phyloP scores from a whole-genome alignment of 306 rosid genomes.

The Casuarina equisetifolia region DNA sequence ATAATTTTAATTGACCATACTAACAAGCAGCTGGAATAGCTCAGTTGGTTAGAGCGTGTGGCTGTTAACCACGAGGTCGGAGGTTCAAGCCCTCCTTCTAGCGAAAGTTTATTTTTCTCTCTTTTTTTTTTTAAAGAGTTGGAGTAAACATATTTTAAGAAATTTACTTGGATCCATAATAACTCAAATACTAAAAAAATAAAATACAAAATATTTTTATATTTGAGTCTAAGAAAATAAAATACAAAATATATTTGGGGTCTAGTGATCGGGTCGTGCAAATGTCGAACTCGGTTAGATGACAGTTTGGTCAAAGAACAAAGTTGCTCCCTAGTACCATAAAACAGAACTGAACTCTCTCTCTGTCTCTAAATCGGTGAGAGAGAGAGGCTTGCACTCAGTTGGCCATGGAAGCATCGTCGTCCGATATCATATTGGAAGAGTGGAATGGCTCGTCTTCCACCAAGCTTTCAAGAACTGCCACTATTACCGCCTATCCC shows the following conservation, averaged over 20 bases:
- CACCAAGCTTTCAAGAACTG: slow-evolving; percentile 75
- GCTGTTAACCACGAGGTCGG: slow-evolving; percentile 67
- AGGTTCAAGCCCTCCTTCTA: slow-evolving; percentile 59
- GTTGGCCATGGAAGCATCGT: slow-evolving; percentile 42
- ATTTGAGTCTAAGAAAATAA: too few relatives aligned
- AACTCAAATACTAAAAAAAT: too few relatives aligned
- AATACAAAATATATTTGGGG: too few relatives aligned
- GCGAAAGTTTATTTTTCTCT: slow-evolving; percentile 3
- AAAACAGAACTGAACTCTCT: not conserved
- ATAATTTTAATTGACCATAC: too few relatives aligned
- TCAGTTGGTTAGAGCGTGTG: slow-evolving; percentile 63
- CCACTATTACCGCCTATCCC: slow-evolving; percentile 67
- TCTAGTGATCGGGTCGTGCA: not conserved
- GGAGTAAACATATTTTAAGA: not conserved
- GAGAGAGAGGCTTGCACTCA: not conserved
- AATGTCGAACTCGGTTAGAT: not conserved
- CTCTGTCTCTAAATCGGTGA: not conserved
- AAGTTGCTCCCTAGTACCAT: not conserved
- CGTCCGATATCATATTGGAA: slow-evolving; percentile 48
- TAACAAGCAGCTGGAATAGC: slow-evolving; percentile 37
- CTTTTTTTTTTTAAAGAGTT: not conserved
- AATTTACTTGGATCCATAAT: too few relatives aligned
- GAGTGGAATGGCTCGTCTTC: slow-evolving; percentile 89
- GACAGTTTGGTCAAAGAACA: not conserved
- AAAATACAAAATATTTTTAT: too few relatives aligned